phyloP scores from a whole-genome alignment of 139 green algal genomes.

The Tetraselmis chui region DNA sequence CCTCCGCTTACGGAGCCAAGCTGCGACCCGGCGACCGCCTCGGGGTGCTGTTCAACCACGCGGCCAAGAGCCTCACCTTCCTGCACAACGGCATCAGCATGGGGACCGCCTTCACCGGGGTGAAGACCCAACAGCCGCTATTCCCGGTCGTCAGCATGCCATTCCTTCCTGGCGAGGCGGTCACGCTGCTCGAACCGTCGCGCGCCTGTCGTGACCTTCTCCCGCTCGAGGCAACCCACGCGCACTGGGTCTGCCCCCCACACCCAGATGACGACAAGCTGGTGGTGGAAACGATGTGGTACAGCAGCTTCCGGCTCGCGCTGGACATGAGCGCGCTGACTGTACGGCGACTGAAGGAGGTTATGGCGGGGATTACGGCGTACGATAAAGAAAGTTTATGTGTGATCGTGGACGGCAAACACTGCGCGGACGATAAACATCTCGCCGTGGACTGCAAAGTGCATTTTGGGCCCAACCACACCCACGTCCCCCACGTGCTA shows the following conservation, averaged over 20 bases:
- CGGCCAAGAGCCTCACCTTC: background rate
- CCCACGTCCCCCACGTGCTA: background rate
- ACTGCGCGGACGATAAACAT: background rate
- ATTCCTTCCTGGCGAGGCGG: background rate
- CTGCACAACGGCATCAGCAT: background rate
- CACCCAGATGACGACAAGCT: background rate
- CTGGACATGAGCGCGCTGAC: background rate
- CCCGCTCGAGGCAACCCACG: background rate
- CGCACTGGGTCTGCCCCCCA: background rate
- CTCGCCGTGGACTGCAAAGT: background rate
- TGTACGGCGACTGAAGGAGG: background rate
- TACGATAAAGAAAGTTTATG: background rate
- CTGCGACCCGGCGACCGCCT: background rate
- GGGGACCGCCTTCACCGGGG: background rate
- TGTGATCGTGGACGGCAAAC: background rate
- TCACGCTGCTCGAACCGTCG: background rate
- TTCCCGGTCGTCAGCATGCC: background rate
- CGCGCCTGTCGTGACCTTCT: background rate
- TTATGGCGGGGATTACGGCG: background rate
- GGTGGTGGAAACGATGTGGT: background rate
- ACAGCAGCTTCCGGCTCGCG: background rate
- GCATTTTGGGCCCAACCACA: background rate
- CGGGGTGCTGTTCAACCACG: background rate
- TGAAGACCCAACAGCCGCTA: background rate
- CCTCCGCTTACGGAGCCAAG: background rate